Evolutionary conservation across 2,329 filamentous ascomycete genomes (phyloP), one percentile per base, ranked within the genome.

Genomic region (Fusarium drepaniforme): DNA sequence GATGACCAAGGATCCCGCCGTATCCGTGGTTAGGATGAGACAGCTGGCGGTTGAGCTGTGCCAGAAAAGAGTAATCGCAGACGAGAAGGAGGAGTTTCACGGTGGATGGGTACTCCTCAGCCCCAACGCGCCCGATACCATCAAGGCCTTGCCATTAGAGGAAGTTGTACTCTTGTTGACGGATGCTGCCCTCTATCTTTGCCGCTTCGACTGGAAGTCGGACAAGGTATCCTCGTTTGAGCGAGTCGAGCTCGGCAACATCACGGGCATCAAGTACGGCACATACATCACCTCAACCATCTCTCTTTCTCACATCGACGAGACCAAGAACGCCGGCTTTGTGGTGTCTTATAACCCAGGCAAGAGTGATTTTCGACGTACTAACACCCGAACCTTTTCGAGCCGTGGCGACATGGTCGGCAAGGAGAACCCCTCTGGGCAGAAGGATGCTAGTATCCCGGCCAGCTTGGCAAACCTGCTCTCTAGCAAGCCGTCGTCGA

Each of bases 211-310:
- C 83, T 98, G 96, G 95, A 93, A 94, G 73, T 92, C 95, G 9
- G 97, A 98, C 84, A 98, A 98, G 81, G 94, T 99, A 2, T 93
- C 93, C 15, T 95, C 93, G 0, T 98, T 98, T 82, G 96, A 98
- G 84, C 89, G 96, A 9, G 91, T 98, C 16, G 92, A 93, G 68
- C 87, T 98, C 9, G 88, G 90, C 23, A 93, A 94, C 67, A 86
- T 99, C 40, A 88, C 89, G 2, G 88, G 89, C 28, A 90, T 99
- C 77, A 92, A 92, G 79, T 90, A 92, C 70, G 97, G 97, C 23
- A 93, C 94, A 0, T 99, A 98, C 80, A 93, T 99, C 79, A 98
- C 95, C 1, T 96, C 93, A 4, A 97, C 95, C 0, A 88, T 98
- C 7, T 95, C 95, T 1, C 86, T 92, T 2, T 88, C 91, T 1